Conservation (phyloP, 192 early-diverging fungal genomes). For the Coemansia sp. region DNA sequence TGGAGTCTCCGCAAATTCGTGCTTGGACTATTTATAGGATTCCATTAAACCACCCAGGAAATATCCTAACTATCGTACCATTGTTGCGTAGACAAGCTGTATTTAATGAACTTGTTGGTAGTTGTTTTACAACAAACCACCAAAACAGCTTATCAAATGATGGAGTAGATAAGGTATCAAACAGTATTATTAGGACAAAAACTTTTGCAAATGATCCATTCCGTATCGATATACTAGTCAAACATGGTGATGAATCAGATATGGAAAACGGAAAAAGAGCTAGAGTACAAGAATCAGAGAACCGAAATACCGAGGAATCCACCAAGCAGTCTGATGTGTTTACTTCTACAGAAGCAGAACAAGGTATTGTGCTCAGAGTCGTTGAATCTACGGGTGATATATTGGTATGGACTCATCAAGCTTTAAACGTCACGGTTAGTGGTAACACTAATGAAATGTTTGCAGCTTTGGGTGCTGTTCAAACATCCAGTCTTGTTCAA, state of each 20-base stretch:
- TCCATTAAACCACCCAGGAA: slow-evolving; percentile 16
- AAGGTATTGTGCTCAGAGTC: slow-evolving; percentile 28
- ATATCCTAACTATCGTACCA: slow-evolving; percentile 17
- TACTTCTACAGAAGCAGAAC: neutral
- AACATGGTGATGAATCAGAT: neutral
- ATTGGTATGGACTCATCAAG: slow-evolving; percentile 31
- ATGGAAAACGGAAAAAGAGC: slow-evolving; percentile 4
- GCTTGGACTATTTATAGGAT: slow-evolving; percentile 35
- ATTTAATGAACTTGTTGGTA: slow-evolving; percentile 41
- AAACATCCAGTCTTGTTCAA: slow-evolving; percentile 5
- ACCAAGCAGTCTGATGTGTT: no score
- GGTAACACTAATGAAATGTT: slow-evolving; percentile 10
- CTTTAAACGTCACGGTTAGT: slow-evolving; percentile 8
- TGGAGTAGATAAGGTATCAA: no score
- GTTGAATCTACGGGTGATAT: slow-evolving; percentile 14
- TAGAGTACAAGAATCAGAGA: no score
- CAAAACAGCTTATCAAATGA: no score
- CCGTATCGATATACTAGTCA: slow-evolving; percentile 33
- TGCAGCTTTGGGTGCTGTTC: slow-evolving; percentile 9
- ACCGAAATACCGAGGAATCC: no score
- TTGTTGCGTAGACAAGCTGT: slow-evolving; percentile 40
- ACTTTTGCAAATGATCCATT: slow-evolving; percentile 46
- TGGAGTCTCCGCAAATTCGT: slow-evolving; percentile 39
- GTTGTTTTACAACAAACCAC: no score
- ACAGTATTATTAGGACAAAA: no score